Base-by-base conservation (phyloP, 345 rosid genomes). In the Carallia brachiata region DNA sequence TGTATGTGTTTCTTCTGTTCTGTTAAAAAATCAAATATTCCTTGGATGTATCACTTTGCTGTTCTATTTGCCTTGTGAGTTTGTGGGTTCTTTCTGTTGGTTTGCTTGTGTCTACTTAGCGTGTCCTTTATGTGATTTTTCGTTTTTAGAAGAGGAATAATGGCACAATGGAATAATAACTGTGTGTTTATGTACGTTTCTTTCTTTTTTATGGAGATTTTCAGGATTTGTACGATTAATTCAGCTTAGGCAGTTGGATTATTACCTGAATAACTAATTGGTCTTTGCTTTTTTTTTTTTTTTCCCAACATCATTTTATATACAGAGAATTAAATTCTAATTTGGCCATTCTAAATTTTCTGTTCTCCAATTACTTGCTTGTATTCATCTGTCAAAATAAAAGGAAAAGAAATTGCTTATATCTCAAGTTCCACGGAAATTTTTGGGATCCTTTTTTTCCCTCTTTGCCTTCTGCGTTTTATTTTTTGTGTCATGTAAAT, bases 1-100 rank as follows among this genome's bases (percentile, higher is more conserved):
- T 90, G 97, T 91, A 85, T 47, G 4, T 16, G 23, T 12, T 50
- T 12, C 23, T 69, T 52, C n/a, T 6, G 18, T 3, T 2, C n/a
- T 7, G 8, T 53, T 6, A 36, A 39, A 1, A 2, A 44, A 10
- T 8, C 12, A 44, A 2, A 44, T 44, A 44, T 44, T 44, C 50
- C 50, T 44, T 13, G 50, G 50, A 12, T 44, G 50, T 44, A 44
- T n/a, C 1, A 4, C 4, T 4, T 30, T 7, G 50, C 2, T 63
- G 7, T 30, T 61, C 56, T 69, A 36, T 2, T 27, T 4, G 4
- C 36, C 0, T 23, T 15, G 7, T 16, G 16, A 23, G 13, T 65
- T 13, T 60, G 9, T 19, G 28, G 28, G 18, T 27, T 13, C 31
- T 18, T 37, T 18, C 6, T n/a, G 50, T 5, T 52, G 17, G 7